phyloP scores from a whole-genome alignment of 2,329 filamentous ascomycete genomes.

The Diaporthe citriasiana region DNA sequence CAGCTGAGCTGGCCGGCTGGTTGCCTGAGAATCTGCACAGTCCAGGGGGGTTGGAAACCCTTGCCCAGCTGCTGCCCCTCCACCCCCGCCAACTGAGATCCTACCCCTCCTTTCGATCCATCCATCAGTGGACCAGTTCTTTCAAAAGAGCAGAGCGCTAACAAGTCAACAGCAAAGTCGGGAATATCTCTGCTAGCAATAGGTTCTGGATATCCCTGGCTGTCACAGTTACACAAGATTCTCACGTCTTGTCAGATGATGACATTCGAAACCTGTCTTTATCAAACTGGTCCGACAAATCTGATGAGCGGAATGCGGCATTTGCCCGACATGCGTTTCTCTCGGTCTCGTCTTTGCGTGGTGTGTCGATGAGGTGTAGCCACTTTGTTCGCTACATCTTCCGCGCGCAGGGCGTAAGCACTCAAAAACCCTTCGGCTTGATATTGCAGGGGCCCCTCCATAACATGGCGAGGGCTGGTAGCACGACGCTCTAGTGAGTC shows the following conservation, averaged over 20 bases:
- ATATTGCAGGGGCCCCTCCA: constrained; percentile 10
- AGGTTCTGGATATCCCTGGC: neutral
- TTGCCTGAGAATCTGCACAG: constrained; percentile 30
- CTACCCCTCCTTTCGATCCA: constrained; percentile 24
- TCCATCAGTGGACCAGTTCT: constrained; percentile 3
- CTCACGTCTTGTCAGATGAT: constrained; percentile 25
- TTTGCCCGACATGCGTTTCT: neutral
- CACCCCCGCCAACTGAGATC: constrained; percentile 28
- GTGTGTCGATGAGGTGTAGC: neutral
- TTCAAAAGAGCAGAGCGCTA: neutral
- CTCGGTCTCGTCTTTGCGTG: neutral
- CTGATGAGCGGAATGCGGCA: constrained; percentile 3
- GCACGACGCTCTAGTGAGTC: constrained; percentile 17
- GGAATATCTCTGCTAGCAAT: neutral
- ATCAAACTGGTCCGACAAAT: neutral
- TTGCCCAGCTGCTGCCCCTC: constrained; percentile 13
- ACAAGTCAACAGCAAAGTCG: neutral
- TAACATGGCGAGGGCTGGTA: neutral
- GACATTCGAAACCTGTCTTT: constrained; percentile 8
- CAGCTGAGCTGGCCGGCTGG: constrained; percentile 18
- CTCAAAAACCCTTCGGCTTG: constrained; percentile 20
- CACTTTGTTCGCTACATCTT: neutral
- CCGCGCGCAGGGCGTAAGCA: constrained; percentile 8
- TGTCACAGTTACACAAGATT: constrained; percentile 11
- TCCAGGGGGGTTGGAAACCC: constrained; percentile 18